Percentiles rank a stretch among this genome's conserved stretches.
These are phyloP conservation scores for Pythium apleroticum DNA, from an alignment of 352 stramenopile genomes.

Conservation along the genomic window DNA sequence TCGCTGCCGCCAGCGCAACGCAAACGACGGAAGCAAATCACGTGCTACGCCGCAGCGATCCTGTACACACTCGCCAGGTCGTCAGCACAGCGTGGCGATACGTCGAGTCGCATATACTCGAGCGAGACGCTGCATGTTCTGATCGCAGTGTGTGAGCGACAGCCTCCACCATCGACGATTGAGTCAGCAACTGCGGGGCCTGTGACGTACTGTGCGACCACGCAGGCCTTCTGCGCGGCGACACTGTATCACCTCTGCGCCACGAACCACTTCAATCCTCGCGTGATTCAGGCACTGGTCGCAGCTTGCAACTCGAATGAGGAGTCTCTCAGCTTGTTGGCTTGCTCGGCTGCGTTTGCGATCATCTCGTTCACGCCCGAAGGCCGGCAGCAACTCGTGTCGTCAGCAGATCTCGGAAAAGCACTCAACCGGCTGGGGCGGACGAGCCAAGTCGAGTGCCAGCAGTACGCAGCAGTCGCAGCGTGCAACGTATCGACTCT, in stretches of 20 bases:
- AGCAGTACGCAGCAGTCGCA: constrained; percentile 78
- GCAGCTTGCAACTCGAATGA: constrained; percentile 72
- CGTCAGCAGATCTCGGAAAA: constrained; percentile 46
- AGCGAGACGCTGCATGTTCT: constrained; percentile 42
- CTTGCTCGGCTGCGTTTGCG: constrained; percentile 73
- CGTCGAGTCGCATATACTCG: constrained; percentile 44
- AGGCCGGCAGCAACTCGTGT: constrained; percentile 54
- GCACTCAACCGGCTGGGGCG: constrained; percentile 72
- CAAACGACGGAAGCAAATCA: constrained; percentile 41
- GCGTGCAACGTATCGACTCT: constrained; percentile 75
- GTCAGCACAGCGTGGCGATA: constrained; percentile 54
- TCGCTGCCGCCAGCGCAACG: constrained; percentile 27
- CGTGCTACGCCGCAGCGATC: constrained; percentile 44
- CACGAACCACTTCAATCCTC: constrained; percentile 41
- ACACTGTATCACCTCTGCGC: constrained; percentile 78
- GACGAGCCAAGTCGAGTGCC: constrained; percentile 71
- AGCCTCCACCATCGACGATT: constrained; percentile 6
- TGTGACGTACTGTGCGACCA: constrained; percentile 29
- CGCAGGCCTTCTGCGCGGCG: constrained; percentile 70
- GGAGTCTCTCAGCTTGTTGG: constrained; percentile 63
- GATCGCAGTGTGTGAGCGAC: constrained; percentile 49
- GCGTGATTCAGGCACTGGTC: constrained; percentile 64
- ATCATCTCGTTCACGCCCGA: constrained; percentile 75
- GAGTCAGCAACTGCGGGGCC: not conserved
- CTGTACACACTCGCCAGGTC: constrained; percentile 58